A percentile compares a stretch with the other conserved stretches of the same genome.
phyloP scores from a whole-genome alignment of 805 yeast genomes.

The Candida adriatica region DNA sequence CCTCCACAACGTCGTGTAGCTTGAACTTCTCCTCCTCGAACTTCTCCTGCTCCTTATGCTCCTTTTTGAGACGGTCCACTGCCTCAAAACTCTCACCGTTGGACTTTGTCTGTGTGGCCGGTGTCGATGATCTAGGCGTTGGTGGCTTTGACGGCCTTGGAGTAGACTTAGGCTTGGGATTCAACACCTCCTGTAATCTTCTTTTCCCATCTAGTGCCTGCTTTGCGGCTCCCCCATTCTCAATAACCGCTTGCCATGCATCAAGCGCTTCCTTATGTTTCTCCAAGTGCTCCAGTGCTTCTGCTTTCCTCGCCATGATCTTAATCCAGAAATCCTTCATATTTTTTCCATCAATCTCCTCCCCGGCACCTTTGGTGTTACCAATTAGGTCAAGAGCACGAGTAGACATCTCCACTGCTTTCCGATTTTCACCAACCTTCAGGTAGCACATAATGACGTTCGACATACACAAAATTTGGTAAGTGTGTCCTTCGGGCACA shows the following conservation, averaged over 20 bases:
- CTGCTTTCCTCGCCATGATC: constrained; percentile 66
- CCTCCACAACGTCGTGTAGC: constrained; percentile 58
- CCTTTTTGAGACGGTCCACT: constrained; percentile 42
- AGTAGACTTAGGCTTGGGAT: constrained; percentile 40
- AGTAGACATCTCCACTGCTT: constrained; percentile 25
- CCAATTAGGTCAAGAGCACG: constrained; percentile 29
- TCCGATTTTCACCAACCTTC: constrained; percentile 61
- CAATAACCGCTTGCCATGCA: constrained; percentile 55
- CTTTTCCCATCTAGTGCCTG: constrained; percentile 73
- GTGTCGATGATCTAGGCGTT: constrained; percentile 10
- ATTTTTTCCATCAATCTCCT: constrained; percentile 43
- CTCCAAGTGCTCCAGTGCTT: constrained; percentile 77
- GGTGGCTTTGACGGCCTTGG: constrained; percentile 5
- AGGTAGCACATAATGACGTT: constrained; percentile 64
- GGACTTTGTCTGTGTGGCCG: constrained; percentile 5
- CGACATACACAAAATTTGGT: constrained; percentile 62
- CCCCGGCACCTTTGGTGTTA: constrained; percentile 31
- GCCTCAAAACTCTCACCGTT: constrained; percentile 31
- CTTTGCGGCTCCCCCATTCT: constrained; percentile 59
- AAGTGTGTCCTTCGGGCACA: constrained; percentile 58
- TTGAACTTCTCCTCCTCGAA: constrained; percentile 52
- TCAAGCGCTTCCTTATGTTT: constrained; percentile 55
- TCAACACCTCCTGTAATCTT: constrained; percentile 61
- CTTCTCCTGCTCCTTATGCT: constrained; percentile 36
- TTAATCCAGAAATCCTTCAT: constrained; percentile 71